A percentile compares a stretch with the other conserved stretches of the same genome.
Conservation (phyloP, 225 moss, liverwort and hornwort species). For the Anthoceros angustus region DNA sequence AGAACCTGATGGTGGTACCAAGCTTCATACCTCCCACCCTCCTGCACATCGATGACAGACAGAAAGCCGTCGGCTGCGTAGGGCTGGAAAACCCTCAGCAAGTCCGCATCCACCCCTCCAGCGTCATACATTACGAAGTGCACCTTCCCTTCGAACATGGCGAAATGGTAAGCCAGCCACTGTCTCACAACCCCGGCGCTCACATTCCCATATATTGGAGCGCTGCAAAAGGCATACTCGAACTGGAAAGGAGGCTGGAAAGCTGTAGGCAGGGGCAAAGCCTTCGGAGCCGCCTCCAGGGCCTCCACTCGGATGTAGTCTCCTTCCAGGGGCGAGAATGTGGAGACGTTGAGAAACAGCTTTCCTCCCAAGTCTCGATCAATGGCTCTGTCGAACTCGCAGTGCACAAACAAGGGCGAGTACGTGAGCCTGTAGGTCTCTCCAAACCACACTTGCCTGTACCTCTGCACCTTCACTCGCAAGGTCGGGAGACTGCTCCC, state of each 20-base stretch:
- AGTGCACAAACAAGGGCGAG: constrained; percentile 39
- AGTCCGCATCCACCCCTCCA: constrained; percentile 17
- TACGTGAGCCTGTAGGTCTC: constrained; percentile 35
- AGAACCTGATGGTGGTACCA: constrained; percentile 63
- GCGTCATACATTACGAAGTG: constrained; percentile 69
- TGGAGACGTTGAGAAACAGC: constrained; percentile 35
- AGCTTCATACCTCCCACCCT: constrained; percentile 24
- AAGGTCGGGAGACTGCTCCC: constrained; percentile 5
- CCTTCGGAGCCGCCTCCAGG: constrained; percentile 32
- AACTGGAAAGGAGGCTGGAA: constrained; percentile 14
- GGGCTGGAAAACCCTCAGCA: constrained; percentile 7
- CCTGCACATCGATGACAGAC: constrained; percentile 28
- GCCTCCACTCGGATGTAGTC: constrained; percentile 19
- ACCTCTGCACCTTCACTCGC: background rate
- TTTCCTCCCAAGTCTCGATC: constrained; percentile 39
- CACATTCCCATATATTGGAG: constrained; percentile 41
- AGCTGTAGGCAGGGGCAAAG: constrained; percentile 22
- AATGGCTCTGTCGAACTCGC: constrained; percentile 33
- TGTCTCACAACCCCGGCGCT: constrained; percentile 32
- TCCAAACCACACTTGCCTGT: constrained; percentile 32
- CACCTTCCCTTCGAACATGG: constrained; percentile 34
- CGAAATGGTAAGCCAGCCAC: constrained; percentile 70
- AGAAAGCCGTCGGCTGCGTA: constrained; percentile 30
- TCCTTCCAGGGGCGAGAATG: constrained; percentile 21
- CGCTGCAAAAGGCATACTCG: constrained; percentile 62